These are phyloP conservation scores for Pythium insidiosum DNA, from an alignment of 352 stramenopile species.

Conservation along the genomic window DNA sequence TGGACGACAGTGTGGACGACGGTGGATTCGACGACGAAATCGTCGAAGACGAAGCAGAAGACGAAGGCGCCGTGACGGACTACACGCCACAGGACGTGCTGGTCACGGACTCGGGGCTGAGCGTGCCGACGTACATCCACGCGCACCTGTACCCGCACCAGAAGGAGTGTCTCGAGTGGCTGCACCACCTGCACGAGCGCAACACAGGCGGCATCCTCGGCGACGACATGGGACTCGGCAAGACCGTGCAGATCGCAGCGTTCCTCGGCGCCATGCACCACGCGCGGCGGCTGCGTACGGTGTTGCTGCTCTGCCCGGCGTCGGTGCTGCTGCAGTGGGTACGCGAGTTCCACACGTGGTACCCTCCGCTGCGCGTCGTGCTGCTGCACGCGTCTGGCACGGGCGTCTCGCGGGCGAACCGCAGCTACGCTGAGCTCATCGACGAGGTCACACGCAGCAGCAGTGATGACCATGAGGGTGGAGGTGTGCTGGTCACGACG, in stretches of 20 bases:
- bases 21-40: too few relatives aligned
- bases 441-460: conserved; percentile 34
- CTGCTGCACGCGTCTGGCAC: conserved; percentile 86
- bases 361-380: conserved; percentile 80
- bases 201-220: conserved; percentile 96
- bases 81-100: conserved; percentile 45
- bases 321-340: conserved; percentile 96
- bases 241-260: conserved; percentile 92
- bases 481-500: conserved; percentile 93
- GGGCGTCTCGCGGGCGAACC: conserved; percentile 29
- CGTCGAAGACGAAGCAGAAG: neutral
- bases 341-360: conserved; percentile 92
- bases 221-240: conserved; percentile 96
- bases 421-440: conserved; percentile 49
- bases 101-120: conserved; percentile 55
- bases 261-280: conserved; percentile 74
- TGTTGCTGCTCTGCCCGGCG: conserved; percentile 93
- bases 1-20: neutral
- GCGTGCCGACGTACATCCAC: conserved; percentile 64
- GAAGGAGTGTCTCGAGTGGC: conserved; percentile 92
- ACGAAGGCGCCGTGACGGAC: conserved; percentile 1
- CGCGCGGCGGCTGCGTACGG: conserved; percentile 40
- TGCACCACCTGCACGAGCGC: conserved; percentile 94
- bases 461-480: conserved; percentile 15
- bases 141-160: conserved; percentile 91